Conservation (phyloP, 1,284 basidiomycete genomes). For the Trametes sp. region DNA sequence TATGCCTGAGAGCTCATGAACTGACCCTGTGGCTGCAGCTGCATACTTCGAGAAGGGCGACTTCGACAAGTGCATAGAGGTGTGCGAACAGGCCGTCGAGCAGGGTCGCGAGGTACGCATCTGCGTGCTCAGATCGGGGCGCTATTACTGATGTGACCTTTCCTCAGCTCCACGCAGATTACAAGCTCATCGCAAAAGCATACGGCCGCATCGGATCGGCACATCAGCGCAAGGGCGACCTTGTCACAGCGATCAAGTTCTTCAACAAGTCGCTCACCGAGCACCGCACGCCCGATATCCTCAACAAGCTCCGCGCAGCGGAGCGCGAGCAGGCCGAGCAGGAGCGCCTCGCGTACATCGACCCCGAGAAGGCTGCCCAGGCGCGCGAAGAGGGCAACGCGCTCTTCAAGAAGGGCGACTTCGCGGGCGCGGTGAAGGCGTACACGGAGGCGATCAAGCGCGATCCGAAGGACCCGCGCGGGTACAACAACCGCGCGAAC, state of each 20-base stretch:
- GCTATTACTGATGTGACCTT: constrained; percentile 9
- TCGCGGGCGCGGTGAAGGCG: constrained; percentile 89
- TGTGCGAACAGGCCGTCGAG: constrained; percentile 94
- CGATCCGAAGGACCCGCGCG: constrained; percentile 88
- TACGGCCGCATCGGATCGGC: constrained; percentile 91
- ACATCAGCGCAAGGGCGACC: constrained; percentile 85
- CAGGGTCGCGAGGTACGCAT: constrained; percentile 79
- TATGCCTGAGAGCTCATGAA: too few relatives aligned
- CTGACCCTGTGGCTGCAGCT: constrained; percentile 52
- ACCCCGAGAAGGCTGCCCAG: constrained; percentile 84
- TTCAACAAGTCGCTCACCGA: constrained; percentile 94
- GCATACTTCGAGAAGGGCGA: constrained; percentile 95
- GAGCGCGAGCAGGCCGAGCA: constrained; percentile 85
- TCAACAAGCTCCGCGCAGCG: constrained; percentile 88
- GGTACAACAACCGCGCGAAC: constrained; percentile 97
- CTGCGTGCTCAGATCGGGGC: background rate
- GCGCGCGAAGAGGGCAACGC: constrained; percentile 94
- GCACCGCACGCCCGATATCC: constrained; percentile 94
- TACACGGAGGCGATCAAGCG: constrained; percentile 99
- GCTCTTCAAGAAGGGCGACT: constrained; percentile 92
- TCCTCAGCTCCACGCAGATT: constrained; percentile 76
- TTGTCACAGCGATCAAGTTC: constrained; percentile 85
- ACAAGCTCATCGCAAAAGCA: constrained; percentile 86
- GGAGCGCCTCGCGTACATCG: constrained; percentile 87
- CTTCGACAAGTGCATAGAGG: constrained; percentile 90